A percentile compares a stretch with the other conserved stretches of the same genome.
phyloP scores from a whole-genome alignment of 2,329 filamentous ascomycete genomes.

The Neonectria faginata region DNA sequence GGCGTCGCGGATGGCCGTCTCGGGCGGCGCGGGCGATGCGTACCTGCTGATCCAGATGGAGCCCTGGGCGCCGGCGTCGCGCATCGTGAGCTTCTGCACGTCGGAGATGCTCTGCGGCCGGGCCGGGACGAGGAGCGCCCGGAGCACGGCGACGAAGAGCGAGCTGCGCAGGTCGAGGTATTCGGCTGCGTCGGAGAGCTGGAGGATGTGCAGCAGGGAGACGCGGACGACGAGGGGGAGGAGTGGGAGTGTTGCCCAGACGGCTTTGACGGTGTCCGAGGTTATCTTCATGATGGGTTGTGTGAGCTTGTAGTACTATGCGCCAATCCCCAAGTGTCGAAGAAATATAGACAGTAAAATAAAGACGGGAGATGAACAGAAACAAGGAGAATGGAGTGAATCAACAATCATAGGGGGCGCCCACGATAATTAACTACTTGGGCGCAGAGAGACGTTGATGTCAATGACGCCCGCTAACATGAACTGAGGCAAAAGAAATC shows the following conservation, averaged over 20 bases:
- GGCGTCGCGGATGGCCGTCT: conserved; percentile 66
- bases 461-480: not conserved
- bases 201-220: conserved; percentile 72
- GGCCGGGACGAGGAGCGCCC: conserved; percentile 66
- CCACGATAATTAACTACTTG: not conserved
- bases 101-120: conserved; percentile 66
- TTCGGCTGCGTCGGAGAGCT: conserved; percentile 74
- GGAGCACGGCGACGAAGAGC: conserved; percentile 77
- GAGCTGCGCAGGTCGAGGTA: conserved; percentile 85
- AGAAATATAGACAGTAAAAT: not conserved
- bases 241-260: conserved; percentile 60
- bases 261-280: conserved; percentile 33
- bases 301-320: conserved; percentile 3
- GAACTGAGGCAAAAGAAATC: not conserved
- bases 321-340: conserved; percentile 6
- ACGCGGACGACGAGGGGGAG: conserved; percentile 73
- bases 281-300: conserved; percentile 23
- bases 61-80: conserved; percentile 78
- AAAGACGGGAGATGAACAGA: not conserved
- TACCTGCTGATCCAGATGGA: conserved; percentile 84
- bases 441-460: not conserved
- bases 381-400: not conserved
- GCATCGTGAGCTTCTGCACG: conserved; percentile 71
- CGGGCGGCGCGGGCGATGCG: conserved; percentile 69
- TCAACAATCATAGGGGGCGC: not conserved